These are phyloP conservation scores for Ruellia speciosa DNA, from an alignment of 305 asterid genomes.

Conservation along the genomic window DNA sequence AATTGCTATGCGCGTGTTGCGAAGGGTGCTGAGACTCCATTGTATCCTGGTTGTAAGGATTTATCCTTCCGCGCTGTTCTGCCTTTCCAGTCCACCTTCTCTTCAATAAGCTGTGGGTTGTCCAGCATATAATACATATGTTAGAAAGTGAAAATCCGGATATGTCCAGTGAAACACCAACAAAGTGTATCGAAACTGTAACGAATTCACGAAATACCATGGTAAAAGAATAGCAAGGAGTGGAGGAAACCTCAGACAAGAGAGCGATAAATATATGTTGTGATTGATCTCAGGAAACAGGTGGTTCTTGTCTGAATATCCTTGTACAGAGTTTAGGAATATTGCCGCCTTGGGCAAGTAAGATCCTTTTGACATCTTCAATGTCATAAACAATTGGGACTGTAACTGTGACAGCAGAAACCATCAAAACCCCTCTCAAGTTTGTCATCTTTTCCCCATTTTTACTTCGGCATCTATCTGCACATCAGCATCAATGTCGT, in stretches of 20 bases:
- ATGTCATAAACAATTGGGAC: conserved; percentile 1
- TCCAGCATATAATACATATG: conserved; percentile 29
- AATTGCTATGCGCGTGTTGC: too few relatives aligned
- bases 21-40: too few relatives aligned
- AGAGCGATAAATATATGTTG: conserved; percentile 14
- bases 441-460: conserved; percentile 2
- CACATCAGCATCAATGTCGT: conserved; percentile 26
- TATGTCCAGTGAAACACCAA: too few relatives aligned
- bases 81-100: conserved; percentile 79
- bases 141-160: background rate
- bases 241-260: conserved; percentile 12
- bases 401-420: conserved; percentile 5
- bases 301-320: conserved; percentile 26
- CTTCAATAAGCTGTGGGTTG: conserved; percentile 33
- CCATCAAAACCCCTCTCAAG: background rate
- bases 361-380: conserved; percentile 25
- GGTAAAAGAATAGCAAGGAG: conserved; percentile 12
- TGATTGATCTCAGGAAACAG: conserved; percentile 14
- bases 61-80: conserved; percentile 37
- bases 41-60: too few relatives aligned
- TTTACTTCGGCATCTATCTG: conserved; percentile 17
- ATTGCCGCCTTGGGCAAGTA: conserved; percentile 26
- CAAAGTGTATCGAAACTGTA: background rate
- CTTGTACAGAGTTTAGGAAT: conserved; percentile 26
- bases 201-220: background rate